These are phyloP conservation scores for Aureobasidium sp. DNA, from an alignment of 2,329 filamentous ascomycete species.

Conservation along the genomic window DNA sequence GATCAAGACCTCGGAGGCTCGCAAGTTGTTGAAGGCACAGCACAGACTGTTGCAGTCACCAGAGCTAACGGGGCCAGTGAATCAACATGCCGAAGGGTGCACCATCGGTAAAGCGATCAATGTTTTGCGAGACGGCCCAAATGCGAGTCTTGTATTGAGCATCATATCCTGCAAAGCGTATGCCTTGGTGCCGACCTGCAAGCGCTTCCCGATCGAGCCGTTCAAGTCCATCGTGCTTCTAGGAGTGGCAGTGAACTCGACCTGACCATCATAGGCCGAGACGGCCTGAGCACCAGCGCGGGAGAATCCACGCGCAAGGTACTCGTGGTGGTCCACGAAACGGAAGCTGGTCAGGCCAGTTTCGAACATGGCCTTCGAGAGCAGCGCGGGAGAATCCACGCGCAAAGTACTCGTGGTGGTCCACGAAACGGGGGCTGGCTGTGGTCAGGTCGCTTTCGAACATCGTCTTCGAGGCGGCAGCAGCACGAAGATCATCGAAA, in stretches of 20 bases:
- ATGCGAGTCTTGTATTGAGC: conserved; percentile 49
- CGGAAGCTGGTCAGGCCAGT: conserved; percentile 13
- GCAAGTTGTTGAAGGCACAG: too few relatives aligned
- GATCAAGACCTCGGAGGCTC: too few relatives aligned
- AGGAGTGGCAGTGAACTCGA: conserved; percentile 20
- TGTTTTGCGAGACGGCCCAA: conserved; percentile 65
- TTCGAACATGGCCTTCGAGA: conserved; percentile 17
- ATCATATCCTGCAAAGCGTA: conserved; percentile 39
- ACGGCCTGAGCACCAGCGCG: not conserved
- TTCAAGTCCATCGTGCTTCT: conserved; percentile 18
- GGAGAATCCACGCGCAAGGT: not conserved
- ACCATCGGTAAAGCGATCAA: conserved; percentile 51
- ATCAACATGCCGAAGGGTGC: conserved; percentile 45
- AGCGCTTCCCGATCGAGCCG: too few relatives aligned
- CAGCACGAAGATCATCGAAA: conserved; percentile 35
- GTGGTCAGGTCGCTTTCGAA: conserved; percentile 16
- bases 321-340: conserved; percentile 18
- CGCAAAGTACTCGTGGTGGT: conserved; percentile 13
- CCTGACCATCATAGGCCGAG: conserved; percentile 24
- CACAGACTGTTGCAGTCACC: too few relatives aligned
- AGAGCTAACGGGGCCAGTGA: too few relatives aligned
- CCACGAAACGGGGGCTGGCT: conserved; percentile 16
- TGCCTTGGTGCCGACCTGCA: too few relatives aligned
- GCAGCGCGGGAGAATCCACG: not conserved
- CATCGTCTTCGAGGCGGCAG: conserved; percentile 19